Conservation (phyloP, 441 rosid genomes). For the Gossypium lobatum region DNA sequence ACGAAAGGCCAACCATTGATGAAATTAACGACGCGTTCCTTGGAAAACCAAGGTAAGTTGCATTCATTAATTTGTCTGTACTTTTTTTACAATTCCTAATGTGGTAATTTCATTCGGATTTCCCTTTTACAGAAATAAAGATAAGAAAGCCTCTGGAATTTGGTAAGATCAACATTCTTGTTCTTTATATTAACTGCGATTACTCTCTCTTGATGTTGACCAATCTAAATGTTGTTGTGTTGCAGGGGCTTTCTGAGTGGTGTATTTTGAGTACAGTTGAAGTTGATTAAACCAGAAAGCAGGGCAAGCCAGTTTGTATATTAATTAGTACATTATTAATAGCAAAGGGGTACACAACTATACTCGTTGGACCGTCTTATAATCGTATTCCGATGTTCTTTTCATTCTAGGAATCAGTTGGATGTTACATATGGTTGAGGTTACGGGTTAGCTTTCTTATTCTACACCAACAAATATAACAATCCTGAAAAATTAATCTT, state of each 20-base stretch:
- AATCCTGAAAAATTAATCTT: neutral
- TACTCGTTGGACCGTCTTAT: neutral
- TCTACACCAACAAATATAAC: neutral
- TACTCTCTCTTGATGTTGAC: neutral
- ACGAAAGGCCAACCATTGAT: conserved; percentile 55
- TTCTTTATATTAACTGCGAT: neutral
- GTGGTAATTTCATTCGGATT: neutral
- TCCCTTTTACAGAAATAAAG: conserved; percentile 42
- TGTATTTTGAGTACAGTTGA: conserved; percentile 30
- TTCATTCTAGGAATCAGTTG: neutral
- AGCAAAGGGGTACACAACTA: neutral
- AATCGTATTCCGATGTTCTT: neutral
- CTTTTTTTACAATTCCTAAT: neutral
- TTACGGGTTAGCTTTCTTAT: neutral
- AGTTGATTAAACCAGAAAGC: neutral
- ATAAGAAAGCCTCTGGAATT: conserved; percentile 64
- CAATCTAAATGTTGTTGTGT: conserved; percentile 1
- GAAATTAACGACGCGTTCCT: conserved; percentile 73
- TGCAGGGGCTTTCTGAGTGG: conserved; percentile 69
- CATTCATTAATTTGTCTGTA: neutral
- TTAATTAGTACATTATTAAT: neutral
- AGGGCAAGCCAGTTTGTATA: neutral
- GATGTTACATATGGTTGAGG: neutral
- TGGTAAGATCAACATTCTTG: conserved; percentile 42
- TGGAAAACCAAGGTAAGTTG: conserved; percentile 53